Evolutionary conservation across 2,329 filamentous ascomycete genomes (phyloP).

Genomic region (Neopestalotiopsis clavispora): DNA sequence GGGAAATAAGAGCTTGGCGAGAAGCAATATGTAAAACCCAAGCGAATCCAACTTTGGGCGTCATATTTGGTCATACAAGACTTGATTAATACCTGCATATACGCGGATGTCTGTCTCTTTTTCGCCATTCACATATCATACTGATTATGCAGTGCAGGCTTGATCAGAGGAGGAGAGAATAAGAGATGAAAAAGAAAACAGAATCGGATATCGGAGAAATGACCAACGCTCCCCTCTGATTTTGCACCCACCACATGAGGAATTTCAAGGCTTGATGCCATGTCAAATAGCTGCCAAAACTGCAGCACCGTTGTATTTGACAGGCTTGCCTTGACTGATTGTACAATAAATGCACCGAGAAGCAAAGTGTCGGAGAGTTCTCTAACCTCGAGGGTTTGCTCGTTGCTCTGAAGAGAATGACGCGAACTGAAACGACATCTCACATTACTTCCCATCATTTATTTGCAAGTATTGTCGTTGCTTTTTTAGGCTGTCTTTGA

Average conservation of each 20-base stretch:
- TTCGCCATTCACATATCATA: neutral
- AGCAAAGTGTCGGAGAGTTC: no score
- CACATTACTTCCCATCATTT: neutral
- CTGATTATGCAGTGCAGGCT: neutral
- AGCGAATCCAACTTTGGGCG: neutral
- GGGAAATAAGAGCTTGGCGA: neutral
- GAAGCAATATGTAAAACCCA: neutral
- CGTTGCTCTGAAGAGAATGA: neutral
- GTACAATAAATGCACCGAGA: no score
- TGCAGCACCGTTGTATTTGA: constrained; percentile 3
- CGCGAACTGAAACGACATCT: neutral
- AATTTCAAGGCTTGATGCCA: neutral
- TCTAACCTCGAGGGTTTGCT: neutral
- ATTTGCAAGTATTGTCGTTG: neutral
- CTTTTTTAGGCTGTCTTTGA: neutral
- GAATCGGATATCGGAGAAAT: no score
- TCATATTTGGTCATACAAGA: neutral
- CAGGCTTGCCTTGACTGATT: constrained; percentile 1
- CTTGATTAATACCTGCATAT: neutral
- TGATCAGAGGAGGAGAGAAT: neutral
- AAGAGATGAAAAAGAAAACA: no score
- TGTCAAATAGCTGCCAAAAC: neutral
- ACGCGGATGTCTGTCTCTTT: neutral
- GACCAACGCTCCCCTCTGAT: neutral
- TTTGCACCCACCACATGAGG: neutral